Base-by-base conservation (phyloP, 2,329 filamentous ascomycete genomes). In the Claviceps digitariae region DNA sequence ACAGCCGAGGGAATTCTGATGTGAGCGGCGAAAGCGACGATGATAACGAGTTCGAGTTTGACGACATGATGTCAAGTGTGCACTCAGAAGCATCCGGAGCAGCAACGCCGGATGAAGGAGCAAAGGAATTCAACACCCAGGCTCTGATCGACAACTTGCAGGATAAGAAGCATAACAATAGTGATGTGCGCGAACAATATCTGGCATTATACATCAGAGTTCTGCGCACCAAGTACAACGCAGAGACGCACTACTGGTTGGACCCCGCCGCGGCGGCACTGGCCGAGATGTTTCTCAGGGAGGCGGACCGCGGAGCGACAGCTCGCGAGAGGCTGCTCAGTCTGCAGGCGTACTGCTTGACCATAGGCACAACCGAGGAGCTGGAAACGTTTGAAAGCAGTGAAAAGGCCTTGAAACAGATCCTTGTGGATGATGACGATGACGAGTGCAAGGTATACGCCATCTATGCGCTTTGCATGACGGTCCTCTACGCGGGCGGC, bases 121-220 rank as follows among this genome's bases (percentile, higher is more conserved):
- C 84, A 34, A 75, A 77, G 9, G 72, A 75, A 27, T 87, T 86
- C 78, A 77, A 81, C 53, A 61, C 65, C 36, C 72, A 76, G 29
- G 77, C 83, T 57, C 79, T 83, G 54, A 82, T 94, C 57, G 75
- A 84, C 48, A 82, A 86, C 59, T 78, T 95, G 29, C 74, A 84
- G 52, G 75, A 79, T 57, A 83, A 87, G 61, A 95, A 94, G 74
- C 82, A 84, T 58, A 88, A 84, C 67, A 89, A 83, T 58, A 79
- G 77, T 25, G 79, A 86, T 57, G 81, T 82, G 23, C 81, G 89
- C 51, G 84, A 89, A 61, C 62, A 67, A 23, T 60, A 66, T 12
- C 53, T 70, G 9, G 62, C 64, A 5, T 55, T 61, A 23, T 71
- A 65, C 48, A 59, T 69, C 54, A 64, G 62, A 52, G 74, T 87